These are phyloP conservation scores for Phytophthora colocasiae DNA, from an alignment of 352 stramenopile genomes.

Conservation along the genomic window DNA sequence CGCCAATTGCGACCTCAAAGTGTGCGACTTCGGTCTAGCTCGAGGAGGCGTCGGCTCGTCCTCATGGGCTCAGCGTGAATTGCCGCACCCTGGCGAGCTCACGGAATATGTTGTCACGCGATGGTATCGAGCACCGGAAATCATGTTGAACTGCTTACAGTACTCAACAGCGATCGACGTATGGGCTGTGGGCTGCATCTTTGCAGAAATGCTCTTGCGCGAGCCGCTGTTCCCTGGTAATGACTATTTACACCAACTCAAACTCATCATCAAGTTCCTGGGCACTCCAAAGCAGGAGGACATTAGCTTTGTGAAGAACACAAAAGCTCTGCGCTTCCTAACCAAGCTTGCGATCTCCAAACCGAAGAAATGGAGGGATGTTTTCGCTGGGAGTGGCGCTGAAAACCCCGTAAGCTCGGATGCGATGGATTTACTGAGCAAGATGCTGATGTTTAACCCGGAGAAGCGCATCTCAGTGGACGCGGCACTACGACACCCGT, in stretches of 20 bases:
- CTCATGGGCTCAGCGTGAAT: neutral
- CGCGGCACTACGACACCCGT: constrained; percentile 64
- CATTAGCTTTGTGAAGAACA: constrained; percentile 87
- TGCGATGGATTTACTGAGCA: constrained; percentile 64
- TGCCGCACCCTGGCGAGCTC: constrained; percentile 45
- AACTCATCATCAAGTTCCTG: constrained; percentile 80
- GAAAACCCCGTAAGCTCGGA: constrained; percentile 44
- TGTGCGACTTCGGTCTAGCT: constrained; percentile 80
- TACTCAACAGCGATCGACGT: constrained; percentile 96
- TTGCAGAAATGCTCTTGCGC: constrained; percentile 96
- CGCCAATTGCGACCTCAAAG: constrained; percentile 85
- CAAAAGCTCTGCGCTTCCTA: constrained; percentile 92
- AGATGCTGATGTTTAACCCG: constrained; percentile 80
- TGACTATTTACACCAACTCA: constrained; percentile 87
- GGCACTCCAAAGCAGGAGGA: constrained; percentile 80
- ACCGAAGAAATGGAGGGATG: constrained; percentile 70
- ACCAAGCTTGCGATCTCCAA: constrained; percentile 79
- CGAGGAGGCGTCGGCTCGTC: constrained; percentile 55
- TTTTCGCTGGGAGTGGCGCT: constrained; percentile 50
- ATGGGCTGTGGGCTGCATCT: constrained; percentile 98
- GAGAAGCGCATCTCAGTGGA: constrained; percentile 76
- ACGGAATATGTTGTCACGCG: constrained; percentile 75
- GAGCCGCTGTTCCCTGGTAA: constrained; percentile 96
- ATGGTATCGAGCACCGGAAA: constrained; percentile 91
- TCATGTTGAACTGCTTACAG: constrained; percentile 96